These are phyloP conservation scores for Nakazawaea peltata DNA, from an alignment of 805 yeast genomes.

Conservation along the genomic window DNA sequence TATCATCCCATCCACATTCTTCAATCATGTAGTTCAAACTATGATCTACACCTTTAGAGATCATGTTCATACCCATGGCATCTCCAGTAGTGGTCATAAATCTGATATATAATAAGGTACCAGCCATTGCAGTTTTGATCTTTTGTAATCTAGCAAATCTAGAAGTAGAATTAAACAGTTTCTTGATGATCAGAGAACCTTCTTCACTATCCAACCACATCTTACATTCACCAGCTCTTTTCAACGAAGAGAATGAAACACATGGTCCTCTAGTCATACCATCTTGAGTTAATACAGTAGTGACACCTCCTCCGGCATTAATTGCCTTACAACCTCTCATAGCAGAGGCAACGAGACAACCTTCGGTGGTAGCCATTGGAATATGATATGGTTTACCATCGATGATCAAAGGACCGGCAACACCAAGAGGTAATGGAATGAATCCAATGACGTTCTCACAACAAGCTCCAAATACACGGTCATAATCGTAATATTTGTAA, in stretches of 20 bases:
- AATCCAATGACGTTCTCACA: conserved; percentile 98
- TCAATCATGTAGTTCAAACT: conserved; percentile 79
- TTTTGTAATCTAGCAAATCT: conserved; percentile 93
- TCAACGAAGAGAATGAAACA: conserved; percentile 76
- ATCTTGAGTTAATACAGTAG: conserved; percentile 85
- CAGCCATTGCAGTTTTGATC: conserved; percentile 90
- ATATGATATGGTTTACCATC: conserved; percentile 85
- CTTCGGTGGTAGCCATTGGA: conserved; percentile 99
- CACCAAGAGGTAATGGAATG: conserved; percentile 95
- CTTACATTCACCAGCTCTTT: conserved; percentile 91
- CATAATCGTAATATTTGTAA: conserved; percentile 77
- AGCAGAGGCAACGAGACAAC: conserved; percentile 95
- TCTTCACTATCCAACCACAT: conserved; percentile 94
- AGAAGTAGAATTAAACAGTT: conserved; percentile 93
- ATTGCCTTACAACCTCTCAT: conserved; percentile 99
- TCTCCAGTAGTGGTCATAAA: conserved; percentile 99
- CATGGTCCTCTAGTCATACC: conserved; percentile 99
- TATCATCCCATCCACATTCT: conserved; percentile 88
- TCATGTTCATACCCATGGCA: conserved; percentile 99
- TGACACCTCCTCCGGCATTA: conserved; percentile 94
- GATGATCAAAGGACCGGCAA: conserved; percentile 92
- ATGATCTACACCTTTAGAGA: conserved; percentile 93
- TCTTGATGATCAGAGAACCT: conserved; percentile 74
- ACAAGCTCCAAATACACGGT: conserved; percentile 96
- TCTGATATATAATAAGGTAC: conserved; percentile 78